These are phyloP conservation scores for Trichoderma guizhouense DNA, from an alignment of 2,329 filamentous ascomycete genomes.

Conservation along the genomic window DNA sequence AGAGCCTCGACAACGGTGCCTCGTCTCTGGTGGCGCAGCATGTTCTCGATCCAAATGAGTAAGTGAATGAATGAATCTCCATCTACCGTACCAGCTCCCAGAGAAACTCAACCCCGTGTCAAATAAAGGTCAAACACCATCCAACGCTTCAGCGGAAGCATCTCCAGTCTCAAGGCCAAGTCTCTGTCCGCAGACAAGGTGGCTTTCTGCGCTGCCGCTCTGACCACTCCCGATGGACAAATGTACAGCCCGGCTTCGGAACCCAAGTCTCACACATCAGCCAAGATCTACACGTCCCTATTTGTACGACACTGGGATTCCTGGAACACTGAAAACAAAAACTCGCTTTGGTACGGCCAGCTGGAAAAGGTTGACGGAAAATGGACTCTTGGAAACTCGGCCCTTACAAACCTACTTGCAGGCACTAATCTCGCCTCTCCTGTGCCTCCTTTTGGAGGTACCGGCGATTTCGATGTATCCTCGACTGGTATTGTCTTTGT, in stretches of 20 bases:
- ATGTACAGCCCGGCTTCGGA: conserved; percentile 64
- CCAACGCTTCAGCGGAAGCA: conserved; percentile 45
- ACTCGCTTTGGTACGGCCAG: conserved; percentile 69
- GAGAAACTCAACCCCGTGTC: neutral
- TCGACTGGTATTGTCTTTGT: conserved; percentile 66
- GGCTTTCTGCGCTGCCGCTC: conserved; percentile 58
- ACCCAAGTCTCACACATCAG: conserved; percentile 59
- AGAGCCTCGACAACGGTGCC: conserved; percentile 44
- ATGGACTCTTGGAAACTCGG: conserved; percentile 42
- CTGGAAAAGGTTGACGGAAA: conserved; percentile 45
- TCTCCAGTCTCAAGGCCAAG: conserved; percentile 59
- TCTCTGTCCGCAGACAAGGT: conserved; percentile 47
- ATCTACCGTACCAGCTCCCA: neutral
- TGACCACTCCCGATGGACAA: conserved; percentile 64
- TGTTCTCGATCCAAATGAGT: conserved; percentile 30
- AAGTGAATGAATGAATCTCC: conserved; percentile 34
- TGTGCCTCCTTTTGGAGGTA: conserved; percentile 73
- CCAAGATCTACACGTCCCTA: conserved; percentile 68
- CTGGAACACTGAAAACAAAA: conserved; percentile 67
- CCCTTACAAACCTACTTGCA: conserved; percentile 62
- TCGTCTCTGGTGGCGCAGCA: conserved; percentile 45
- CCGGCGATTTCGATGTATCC: conserved; percentile 76
- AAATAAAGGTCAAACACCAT: conserved; percentile 23
- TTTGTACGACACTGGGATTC: conserved; percentile 82
- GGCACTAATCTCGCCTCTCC: conserved; percentile 61